These are phyloP conservation scores for Neurospora crassa DNA, from an alignment of 2,329 filamentous ascomycete species.

Conservation along the genomic window DNA sequence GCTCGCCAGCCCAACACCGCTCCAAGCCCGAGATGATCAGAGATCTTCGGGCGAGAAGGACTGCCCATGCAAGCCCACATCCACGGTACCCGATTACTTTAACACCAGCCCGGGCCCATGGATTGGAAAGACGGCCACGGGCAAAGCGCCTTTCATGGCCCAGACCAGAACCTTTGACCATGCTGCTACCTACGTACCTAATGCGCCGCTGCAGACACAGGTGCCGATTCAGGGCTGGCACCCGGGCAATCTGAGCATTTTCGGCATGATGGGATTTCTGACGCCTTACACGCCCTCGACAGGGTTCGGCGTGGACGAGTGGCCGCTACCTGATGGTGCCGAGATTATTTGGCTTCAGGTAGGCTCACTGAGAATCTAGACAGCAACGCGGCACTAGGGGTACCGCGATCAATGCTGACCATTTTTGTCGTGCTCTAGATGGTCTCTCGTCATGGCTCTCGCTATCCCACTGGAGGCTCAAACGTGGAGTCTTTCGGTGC, in stretches of 20 bases:
- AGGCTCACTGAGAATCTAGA: conserved; percentile 4
- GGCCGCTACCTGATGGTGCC: conserved; percentile 54
- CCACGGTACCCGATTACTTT: conserved; percentile 51
- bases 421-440: conserved; percentile 35
- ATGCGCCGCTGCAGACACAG: conserved; percentile 61
- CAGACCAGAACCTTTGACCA: conserved; percentile 58
- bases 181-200: conserved; percentile 51
- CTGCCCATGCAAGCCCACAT: conserved; percentile 7
- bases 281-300: conserved; percentile 62
- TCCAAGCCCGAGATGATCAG: neutral
- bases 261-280: conserved; percentile 59
- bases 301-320: conserved; percentile 67
- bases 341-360: conserved; percentile 58
- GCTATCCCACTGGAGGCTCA: conserved; percentile 58
- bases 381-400: neutral
- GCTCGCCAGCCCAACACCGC: neutral
- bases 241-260: conserved; percentile 53
- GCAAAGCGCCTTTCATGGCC: conserved; percentile 58
- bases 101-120: conserved; percentile 51
- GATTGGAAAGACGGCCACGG: conserved; percentile 61
- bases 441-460: conserved; percentile 62
- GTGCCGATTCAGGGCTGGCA: conserved; percentile 54
- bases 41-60: neutral
- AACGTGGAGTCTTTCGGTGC: conserved; percentile 45
- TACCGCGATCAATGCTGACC: neutral